These are phyloP conservation scores for Candida sojae DNA, from an alignment of 1,139 yeast genomes.

Conservation along the genomic window DNA sequence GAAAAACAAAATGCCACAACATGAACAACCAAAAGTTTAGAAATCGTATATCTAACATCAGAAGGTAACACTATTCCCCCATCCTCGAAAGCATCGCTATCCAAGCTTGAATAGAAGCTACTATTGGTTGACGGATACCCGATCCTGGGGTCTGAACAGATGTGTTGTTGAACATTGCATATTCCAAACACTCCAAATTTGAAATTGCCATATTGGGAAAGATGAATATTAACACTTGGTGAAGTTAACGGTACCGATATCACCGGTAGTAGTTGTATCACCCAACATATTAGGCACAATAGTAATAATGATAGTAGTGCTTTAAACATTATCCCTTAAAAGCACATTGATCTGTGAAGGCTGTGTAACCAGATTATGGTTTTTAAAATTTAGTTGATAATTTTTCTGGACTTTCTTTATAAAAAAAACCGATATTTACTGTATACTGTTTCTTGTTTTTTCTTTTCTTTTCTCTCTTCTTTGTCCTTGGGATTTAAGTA, in stretches of 20 bases:
- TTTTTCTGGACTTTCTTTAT: not conserved
- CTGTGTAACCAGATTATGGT: too few relatives aligned
- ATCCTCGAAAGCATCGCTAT: constrained; percentile 15
- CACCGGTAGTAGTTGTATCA: constrained; percentile 43
- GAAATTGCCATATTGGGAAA: constrained; percentile 32
- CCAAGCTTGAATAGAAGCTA: constrained; percentile 17
- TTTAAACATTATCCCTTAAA: constrained; percentile 22
- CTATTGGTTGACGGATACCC: constrained; percentile 38
- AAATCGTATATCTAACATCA: constrained; percentile 40
- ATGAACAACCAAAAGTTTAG: constrained; percentile 46
- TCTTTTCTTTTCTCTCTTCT: too few relatives aligned
- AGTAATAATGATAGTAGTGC: constrained; percentile 24
- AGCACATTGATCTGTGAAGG: not conserved
- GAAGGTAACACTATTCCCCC: constrained; percentile 42
- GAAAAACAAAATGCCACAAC: constrained; percentile 44
- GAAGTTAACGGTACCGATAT: constrained; percentile 47
- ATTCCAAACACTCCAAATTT: constrained; percentile 51
- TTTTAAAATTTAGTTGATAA: too few relatives aligned
- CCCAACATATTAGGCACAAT: constrained; percentile 31
- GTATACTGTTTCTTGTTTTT: not conserved
- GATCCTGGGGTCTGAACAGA: constrained; percentile 35
- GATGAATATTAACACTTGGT: constrained; percentile 22
- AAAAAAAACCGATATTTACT: not conserved
- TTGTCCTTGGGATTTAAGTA: too few relatives aligned
- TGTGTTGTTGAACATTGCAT: constrained; percentile 28